A percentile compares a stretch with the other conserved stretches of the same genome.
Conservation (phyloP, 2,329 filamentous ascomycete species). For the Neoarthrinium moseri region DNA sequence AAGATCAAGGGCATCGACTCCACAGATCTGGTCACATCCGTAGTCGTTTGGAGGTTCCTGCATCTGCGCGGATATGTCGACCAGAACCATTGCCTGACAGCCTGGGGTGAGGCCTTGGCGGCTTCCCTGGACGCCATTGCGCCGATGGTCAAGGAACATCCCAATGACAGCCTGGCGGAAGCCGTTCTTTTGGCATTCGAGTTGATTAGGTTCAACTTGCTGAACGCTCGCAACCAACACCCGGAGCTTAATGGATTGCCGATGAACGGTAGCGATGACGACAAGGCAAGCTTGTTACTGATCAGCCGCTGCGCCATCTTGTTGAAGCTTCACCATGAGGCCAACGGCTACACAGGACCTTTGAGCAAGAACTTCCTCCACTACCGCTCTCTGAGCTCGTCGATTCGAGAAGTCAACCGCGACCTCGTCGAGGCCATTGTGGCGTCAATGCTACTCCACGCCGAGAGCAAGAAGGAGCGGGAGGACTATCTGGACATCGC, state of each 20-base stretch:
- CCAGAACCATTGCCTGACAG: constrained; percentile 73
- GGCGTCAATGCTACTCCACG: constrained; percentile 76
- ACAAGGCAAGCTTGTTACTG: constrained; percentile 75
- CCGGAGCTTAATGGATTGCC: constrained; percentile 55
- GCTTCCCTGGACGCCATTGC: constrained; percentile 64
- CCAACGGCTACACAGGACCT: constrained; percentile 90
- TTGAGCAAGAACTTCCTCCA: constrained; percentile 85
- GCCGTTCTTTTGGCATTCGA: constrained; percentile 82
- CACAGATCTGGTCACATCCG: constrained; percentile 65
- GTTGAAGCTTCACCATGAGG: constrained; percentile 76
- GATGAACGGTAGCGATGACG: constrained; percentile 61
- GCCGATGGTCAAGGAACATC: constrained; percentile 45
- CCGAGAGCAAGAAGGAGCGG: constrained; percentile 71
- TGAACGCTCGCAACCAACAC: constrained; percentile 67
- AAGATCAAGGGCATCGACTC: constrained; percentile 60
- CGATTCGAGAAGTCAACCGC: constrained; percentile 75
- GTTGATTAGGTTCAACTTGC: constrained; percentile 73
- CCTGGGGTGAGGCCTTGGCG: constrained; percentile 79
- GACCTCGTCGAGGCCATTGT: constrained; percentile 83
- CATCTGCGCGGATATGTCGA: constrained; percentile 86
- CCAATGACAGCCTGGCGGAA: constrained; percentile 63
- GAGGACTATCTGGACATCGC: constrained; percentile 68
- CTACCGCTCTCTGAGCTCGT: constrained; percentile 80
- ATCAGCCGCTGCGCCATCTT: constrained; percentile 85
- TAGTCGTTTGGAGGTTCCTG: constrained; percentile 84